A percentile compares a stretch with the other conserved stretches of the same genome.
Conservation (phyloP, 78 protist genomes). For the Creolimax fragrantissima region DNA sequence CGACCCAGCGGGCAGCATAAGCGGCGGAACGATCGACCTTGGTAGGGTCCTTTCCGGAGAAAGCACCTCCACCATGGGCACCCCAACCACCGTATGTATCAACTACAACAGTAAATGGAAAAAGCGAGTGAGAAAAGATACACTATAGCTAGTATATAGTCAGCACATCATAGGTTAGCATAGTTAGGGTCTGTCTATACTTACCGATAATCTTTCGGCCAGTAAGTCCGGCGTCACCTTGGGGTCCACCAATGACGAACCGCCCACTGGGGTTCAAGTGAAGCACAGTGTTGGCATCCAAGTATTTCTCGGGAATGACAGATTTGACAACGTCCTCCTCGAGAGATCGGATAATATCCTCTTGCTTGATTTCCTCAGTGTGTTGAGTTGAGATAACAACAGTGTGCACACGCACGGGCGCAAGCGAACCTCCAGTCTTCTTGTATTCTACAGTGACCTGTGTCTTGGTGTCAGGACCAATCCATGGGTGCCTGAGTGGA, state of each 20-base stretch:
- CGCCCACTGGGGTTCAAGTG: constrained; percentile 98
- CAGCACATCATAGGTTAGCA: too few species aligned
- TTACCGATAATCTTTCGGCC: constrained; percentile 99
- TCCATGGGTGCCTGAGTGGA: constrained; percentile 80
- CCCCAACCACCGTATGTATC: constrained; percentile 99
- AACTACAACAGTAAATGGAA: too few species aligned
- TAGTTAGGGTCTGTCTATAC: too few species aligned
- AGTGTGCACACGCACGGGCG: constrained; percentile 94
- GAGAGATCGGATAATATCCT: constrained; percentile 70
- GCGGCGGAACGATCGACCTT: constrained; percentile 99
- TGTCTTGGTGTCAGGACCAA: constrained; percentile 99
- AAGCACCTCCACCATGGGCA: constrained; percentile 99
- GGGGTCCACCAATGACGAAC: constrained; percentile 98
- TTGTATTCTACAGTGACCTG: constrained; percentile 98
- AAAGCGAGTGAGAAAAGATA: too few species aligned
- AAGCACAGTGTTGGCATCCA: constrained; percentile 90
- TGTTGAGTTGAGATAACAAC: constrained; percentile 98
- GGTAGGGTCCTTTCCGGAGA: constrained; percentile 99
- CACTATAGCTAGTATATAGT: too few species aligned
- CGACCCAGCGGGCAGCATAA: constrained; percentile 99
- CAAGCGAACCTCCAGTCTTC: constrained; percentile 53
- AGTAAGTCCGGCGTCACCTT: constrained; percentile 99
- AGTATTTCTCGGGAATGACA: constrained; percentile 81
- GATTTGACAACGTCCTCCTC: constrained; percentile 69
- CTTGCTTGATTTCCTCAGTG: constrained; percentile 81